Evolutionary conservation across 169 alveolate genomes (phyloP).

Genomic region (Cryptosporidium baileyi): DNA sequence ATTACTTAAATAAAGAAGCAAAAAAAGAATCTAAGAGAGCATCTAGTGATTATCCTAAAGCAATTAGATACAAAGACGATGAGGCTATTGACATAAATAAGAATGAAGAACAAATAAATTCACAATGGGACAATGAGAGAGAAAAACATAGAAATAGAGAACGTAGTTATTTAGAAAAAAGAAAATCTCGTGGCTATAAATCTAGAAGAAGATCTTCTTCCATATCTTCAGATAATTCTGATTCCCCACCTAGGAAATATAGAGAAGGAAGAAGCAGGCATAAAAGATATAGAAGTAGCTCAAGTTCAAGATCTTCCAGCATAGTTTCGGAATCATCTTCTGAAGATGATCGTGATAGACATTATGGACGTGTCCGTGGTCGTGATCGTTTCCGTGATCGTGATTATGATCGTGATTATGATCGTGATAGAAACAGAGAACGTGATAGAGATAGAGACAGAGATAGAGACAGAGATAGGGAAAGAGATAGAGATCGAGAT

Average conservation of each 20-base stretch:
- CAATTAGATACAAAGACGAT: constrained; percentile 12
- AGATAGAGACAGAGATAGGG: constrained; percentile 51
- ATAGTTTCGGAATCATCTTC: constrained; percentile 14
- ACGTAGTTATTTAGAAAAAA: constrained; percentile 5
- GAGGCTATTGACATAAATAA: background rate
- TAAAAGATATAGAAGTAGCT: constrained; percentile 9
- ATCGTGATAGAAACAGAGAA: constrained; percentile 24
- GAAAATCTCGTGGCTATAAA: background rate
- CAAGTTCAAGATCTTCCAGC: constrained; percentile 12
- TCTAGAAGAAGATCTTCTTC: constrained; percentile 52
- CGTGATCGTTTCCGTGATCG: constrained; percentile 33
- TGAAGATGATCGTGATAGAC: background rate
- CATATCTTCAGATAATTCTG: constrained; percentile 41
- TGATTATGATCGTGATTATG: constrained; percentile 27
- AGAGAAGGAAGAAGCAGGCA: constrained; percentile 30
- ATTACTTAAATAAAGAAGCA: background rate
- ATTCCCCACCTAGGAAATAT: constrained; percentile 19
- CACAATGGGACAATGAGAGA: constrained; percentile 30
- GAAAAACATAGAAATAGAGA: constrained; percentile 10
- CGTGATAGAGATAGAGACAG: constrained; percentile 31
- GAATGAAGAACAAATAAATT: constrained; percentile 16
- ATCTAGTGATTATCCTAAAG: background rate
- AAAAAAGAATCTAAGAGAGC: constrained; percentile 15
- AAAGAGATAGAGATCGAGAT: constrained; percentile 28
- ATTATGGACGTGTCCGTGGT: too few relatives aligned